Evolutionary conservation across 345 rosid genomes (phyloP).

Genomic region (Acer saccharum): DNA sequence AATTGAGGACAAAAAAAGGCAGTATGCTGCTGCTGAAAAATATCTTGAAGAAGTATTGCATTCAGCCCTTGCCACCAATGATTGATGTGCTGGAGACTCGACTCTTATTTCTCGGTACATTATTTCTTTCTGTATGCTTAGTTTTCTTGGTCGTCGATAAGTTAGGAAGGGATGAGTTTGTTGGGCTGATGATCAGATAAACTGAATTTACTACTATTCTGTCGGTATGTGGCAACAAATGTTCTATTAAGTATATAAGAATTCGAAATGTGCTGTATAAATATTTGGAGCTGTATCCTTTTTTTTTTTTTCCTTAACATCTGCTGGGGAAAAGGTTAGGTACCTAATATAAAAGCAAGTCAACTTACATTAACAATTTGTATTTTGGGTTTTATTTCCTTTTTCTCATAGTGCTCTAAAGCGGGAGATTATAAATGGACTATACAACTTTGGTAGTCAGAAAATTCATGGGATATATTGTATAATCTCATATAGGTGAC

Average conservation of each 20-base stretch:
- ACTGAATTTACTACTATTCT: neutral
- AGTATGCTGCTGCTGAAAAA: conserved; percentile 87
- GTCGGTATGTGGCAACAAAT: too few species aligned
- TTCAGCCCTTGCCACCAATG: conserved; percentile 65
- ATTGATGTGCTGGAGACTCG: conserved; percentile 17
- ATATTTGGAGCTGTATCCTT: neutral
- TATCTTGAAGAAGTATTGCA: conserved; percentile 89
- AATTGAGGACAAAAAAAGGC: conserved; percentile 92
- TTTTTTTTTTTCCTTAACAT: too few species aligned
- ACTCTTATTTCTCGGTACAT: neutral
- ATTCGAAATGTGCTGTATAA: neutral
- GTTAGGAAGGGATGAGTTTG: neutral
- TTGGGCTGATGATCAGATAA: neutral
- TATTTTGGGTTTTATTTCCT: neutral
- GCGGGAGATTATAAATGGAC: neutral
- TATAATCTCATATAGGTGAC: too few species aligned
- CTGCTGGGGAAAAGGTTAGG: neutral
- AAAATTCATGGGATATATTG: too few species aligned
- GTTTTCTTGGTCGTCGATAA: neutral
- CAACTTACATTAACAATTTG: neutral
- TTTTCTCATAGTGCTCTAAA: neutral
- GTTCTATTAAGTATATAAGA: neutral
- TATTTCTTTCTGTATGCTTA: neutral
- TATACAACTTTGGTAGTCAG: too few species aligned
- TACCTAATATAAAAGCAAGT: neutral